These are phyloP conservation scores for Podaxis mareebaensis DNA, from an alignment of 768 basidiomycete species.

Conservation along the genomic window DNA sequence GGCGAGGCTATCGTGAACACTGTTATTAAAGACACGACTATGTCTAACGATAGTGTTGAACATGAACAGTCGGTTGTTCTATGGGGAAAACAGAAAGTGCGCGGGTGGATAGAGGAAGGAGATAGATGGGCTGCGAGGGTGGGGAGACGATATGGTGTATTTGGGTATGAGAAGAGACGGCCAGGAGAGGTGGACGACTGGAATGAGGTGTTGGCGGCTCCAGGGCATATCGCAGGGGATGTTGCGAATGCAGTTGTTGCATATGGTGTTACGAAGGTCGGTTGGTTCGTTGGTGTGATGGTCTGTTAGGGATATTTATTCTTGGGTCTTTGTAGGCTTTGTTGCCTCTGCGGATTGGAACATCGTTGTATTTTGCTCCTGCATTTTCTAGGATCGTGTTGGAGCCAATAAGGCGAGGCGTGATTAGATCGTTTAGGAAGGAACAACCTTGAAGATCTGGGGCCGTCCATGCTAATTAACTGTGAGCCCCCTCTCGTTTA, in stretches of 20 bases:
- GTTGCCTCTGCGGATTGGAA: slow-evolving; percentile 69
- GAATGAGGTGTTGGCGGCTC: slow-evolving; percentile 25
- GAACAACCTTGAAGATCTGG: not conserved
- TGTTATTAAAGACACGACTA: slow-evolving; percentile 26
- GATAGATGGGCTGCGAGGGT: slow-evolving; percentile 69
- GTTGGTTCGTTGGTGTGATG: slow-evolving; percentile 7
- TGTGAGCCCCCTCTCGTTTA: not conserved
- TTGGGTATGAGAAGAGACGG: slow-evolving; percentile 67
- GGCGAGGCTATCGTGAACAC: slow-evolving; percentile 64
- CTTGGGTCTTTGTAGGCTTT: slow-evolving; percentile 51
- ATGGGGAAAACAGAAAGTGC: slow-evolving; percentile 46
- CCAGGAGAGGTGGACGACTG: slow-evolving; percentile 28
- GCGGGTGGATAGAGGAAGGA: slow-evolving; percentile 76
- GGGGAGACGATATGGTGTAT: slow-evolving; percentile 76
- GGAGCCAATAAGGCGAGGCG: slow-evolving; percentile 53
- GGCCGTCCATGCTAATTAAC: not conserved
- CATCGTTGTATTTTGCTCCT: slow-evolving; percentile 73
- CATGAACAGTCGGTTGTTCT: slow-evolving; percentile 19
- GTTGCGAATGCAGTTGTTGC: slow-evolving; percentile 83
- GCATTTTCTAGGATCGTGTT: slow-evolving; percentile 67
- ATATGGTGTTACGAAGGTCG: slow-evolving; percentile 78
- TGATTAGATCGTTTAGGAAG: slow-evolving; percentile 34
- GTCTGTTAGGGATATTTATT: not conserved
- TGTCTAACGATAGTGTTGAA: not conserved
- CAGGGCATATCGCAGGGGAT: slow-evolving; percentile 63